A percentile compares a stretch with the other conserved stretches of the same genome.
phyloP scores from a whole-genome alignment of 176 grass and related monocot genomes.

The Leersia perrieri region DNA sequence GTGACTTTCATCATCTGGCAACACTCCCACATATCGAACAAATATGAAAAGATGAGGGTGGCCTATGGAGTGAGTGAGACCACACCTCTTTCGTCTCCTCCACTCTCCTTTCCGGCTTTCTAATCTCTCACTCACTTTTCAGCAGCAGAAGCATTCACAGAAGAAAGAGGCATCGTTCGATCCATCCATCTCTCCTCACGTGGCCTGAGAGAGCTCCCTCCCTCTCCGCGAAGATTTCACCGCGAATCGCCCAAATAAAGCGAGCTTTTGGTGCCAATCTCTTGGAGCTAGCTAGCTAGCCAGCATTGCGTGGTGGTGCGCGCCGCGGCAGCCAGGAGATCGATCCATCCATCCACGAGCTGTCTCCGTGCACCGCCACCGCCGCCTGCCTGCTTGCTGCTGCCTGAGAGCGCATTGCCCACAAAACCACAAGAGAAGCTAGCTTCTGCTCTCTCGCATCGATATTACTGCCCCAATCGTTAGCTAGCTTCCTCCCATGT shows the following conservation, averaged over 20 bases:
- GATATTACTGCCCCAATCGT: constrained; percentile 18
- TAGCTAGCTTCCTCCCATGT: constrained; percentile 15
- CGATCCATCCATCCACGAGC: no score
- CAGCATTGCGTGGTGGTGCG: constrained; percentile 8
- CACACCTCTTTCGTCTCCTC: constrained; percentile 17
- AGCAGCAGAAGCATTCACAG: background rate
- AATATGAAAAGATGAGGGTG: background rate
- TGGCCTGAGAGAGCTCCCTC: background rate
- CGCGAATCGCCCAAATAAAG: constrained; percentile 34
- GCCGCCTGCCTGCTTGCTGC: background rate
- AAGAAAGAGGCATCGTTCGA: background rate
- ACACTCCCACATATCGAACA: constrained; percentile 20
- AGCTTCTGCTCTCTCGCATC: background rate
- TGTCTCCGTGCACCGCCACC: no score
- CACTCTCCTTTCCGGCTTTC: background rate
- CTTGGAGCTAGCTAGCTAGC: no score
- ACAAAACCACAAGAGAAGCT: constrained; percentile 16
- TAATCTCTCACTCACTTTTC: constrained; percentile 17
- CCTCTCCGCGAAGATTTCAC: background rate
- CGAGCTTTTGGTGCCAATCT: constrained; percentile 34
- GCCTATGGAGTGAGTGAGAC: background rate
- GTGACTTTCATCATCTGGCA: constrained; percentile 24
- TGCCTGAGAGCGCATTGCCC: constrained; percentile 23
- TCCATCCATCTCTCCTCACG: background rate
- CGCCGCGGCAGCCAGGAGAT: background rate